Evolutionary conservation across 148 eudicot species (phyloP).

Genomic region (Chenopodium quinoa): DNA sequence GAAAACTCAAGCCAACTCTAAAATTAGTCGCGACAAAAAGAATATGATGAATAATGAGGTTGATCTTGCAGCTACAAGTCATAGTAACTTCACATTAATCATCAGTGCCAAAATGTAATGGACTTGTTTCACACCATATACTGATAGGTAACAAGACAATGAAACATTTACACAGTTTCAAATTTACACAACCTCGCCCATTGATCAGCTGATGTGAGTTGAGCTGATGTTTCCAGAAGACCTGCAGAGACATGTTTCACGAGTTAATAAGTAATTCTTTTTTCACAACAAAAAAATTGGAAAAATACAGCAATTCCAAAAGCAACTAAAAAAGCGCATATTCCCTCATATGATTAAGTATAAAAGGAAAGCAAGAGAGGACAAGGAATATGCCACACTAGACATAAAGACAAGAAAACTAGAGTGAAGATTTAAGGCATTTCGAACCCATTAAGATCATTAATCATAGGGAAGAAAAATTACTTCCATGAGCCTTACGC

Average conservation of each 20-base stretch:
- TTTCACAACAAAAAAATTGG: no score
- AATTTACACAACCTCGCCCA: neutral
- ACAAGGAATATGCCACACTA: neutral
- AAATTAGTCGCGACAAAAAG: neutral
- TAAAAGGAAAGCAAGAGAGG: neutral
- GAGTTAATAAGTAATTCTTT: no score
- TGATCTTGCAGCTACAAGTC: neutral
- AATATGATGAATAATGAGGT: neutral
- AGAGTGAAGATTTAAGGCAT: neutral
- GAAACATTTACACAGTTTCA: neutral
- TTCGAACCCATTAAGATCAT: neutral
- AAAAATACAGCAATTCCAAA: no score
- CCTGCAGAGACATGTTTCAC: no score
- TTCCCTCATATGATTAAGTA: no score
- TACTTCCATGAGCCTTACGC: no score
- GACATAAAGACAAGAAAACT: neutral
- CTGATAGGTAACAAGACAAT: neutral
- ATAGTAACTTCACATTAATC: neutral
- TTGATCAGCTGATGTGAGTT: neutral
- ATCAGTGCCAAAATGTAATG: neutral
- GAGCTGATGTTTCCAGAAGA: neutral
- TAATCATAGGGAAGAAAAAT: neutral
- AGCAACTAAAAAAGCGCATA: no score
- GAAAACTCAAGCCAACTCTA: neutral
- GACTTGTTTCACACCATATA: neutral